These are phyloP conservation scores for Xylariaceae sp. DNA, from an alignment of 2,329 filamentous ascomycete genomes.

Conservation along the genomic window DNA sequence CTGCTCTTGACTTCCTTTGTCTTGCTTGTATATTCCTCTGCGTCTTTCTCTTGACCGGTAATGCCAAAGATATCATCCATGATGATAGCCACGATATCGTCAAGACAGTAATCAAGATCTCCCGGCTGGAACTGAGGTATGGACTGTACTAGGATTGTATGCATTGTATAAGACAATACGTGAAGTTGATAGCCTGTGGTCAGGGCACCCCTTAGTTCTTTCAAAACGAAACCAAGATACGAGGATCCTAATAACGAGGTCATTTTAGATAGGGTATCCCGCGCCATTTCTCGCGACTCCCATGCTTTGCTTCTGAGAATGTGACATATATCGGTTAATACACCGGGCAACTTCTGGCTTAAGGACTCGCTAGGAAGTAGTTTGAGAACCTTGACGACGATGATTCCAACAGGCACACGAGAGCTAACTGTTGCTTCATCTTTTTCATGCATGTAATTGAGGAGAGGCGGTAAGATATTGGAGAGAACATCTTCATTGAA, in stretches of 20 bases:
- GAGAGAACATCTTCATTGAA: constrained; percentile 74
- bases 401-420: constrained; percentile 86
- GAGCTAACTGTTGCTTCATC: constrained; percentile 94
- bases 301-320: constrained; percentile 88
- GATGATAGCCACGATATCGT: constrained; percentile 78
- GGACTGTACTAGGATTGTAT: constrained; percentile 82
- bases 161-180: constrained; percentile 92
- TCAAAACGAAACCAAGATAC: constrained; percentile 91
- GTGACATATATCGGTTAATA: constrained; percentile 90
- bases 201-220: constrained; percentile 83
- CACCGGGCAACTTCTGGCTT: constrained; percentile 75
- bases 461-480: constrained; percentile 78
- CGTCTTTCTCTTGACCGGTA: constrained; percentile 94
- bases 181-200: constrained; percentile 90
- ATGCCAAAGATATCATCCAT: constrained; percentile 98
- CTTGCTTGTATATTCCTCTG: constrained; percentile 90
- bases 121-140: constrained; percentile 77
- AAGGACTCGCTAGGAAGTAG: constrained; percentile 77
- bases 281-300: constrained; percentile 87
- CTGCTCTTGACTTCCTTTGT: constrained; percentile 98
- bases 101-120: constrained; percentile 86
- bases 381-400: constrained; percentile 85
- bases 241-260: constrained; percentile 78
- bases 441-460: constrained; percentile 89
- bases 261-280: constrained; percentile 86